Conservation (phyloP, 306 rosid genomes). For the Castanopsis chinensis region DNA sequence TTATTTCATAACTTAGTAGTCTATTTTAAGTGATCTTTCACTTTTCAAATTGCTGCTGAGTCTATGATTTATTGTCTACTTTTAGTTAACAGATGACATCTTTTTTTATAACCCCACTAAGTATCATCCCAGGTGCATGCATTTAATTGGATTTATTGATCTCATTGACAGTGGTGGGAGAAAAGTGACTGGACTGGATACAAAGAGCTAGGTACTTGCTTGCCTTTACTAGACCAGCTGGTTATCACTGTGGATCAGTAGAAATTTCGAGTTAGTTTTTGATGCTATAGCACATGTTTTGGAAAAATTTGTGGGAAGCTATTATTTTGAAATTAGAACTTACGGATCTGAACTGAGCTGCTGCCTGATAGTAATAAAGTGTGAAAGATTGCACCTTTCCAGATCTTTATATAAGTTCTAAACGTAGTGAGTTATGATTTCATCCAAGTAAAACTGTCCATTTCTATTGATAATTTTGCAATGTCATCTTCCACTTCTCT, state of each 20-base stretch:
- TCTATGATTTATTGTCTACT: constrained; percentile 7
- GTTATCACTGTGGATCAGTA: constrained; percentile 9
- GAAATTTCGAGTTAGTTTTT: neutral
- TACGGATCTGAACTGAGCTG: neutral
- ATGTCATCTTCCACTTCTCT: neutral
- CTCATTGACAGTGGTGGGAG: constrained; percentile 99
- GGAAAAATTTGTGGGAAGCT: neutral
- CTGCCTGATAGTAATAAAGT: neutral
- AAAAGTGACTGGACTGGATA: constrained; percentile 99
- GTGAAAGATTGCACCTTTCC: neutral
- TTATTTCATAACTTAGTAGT: neutral
- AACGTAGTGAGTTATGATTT: neutral
- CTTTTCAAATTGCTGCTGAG: neutral
- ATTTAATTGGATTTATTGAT: constrained; percentile 93
- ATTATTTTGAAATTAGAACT: neutral
- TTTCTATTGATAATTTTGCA: neutral
- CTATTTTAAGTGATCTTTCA: neutral
- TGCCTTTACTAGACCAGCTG: constrained; percentile 17
- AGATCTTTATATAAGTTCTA: neutral
- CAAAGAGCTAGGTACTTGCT: constrained; percentile 91
- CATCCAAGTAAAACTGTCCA: neutral
- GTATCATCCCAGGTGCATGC: constrained; percentile 82
- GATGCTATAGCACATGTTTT: neutral
- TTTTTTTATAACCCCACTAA: constrained; percentile 47
- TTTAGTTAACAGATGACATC: constrained; percentile 22